These are phyloP conservation scores for Tremella fuciformis DNA, from an alignment of 768 basidiomycete species.

Conservation along the genomic window DNA sequence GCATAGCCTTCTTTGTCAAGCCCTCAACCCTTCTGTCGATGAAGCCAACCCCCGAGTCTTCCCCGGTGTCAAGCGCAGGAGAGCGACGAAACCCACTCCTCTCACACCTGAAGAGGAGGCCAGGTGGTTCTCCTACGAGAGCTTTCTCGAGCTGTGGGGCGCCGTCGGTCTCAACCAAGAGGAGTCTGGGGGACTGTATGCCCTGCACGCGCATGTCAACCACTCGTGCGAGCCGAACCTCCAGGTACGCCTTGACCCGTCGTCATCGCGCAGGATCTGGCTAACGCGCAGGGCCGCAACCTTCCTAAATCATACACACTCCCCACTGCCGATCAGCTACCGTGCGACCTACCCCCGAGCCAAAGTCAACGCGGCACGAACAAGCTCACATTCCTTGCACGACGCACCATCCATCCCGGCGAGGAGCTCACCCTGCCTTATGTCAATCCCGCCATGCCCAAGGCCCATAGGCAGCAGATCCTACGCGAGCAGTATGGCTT, in stretches of 20 bases:
- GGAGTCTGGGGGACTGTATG: slow-evolving; percentile 80
- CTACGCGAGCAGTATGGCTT: slow-evolving; percentile 47
- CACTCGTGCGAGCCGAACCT: slow-evolving; percentile 78
- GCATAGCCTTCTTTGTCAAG: slow-evolving; percentile 59
- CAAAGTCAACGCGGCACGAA: slow-evolving; percentile 61
- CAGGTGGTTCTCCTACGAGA: slow-evolving; percentile 71
- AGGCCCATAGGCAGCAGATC: slow-evolving; percentile 44
- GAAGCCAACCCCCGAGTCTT: slow-evolving; percentile 50
- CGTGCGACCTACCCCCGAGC: slow-evolving; percentile 53
- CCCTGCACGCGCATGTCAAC: slow-evolving; percentile 80
- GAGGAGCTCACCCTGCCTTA: slow-evolving; percentile 75
- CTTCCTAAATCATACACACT: slow-evolving; percentile 32
- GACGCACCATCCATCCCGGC: slow-evolving; percentile 62
- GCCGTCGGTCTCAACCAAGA: slow-evolving; percentile 82
- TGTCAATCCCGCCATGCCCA: slow-evolving; percentile 60
- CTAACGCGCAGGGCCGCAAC: slow-evolving; percentile 32
- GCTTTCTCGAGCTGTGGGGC: slow-evolving; percentile 69
- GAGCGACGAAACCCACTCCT: slow-evolving; percentile 34
- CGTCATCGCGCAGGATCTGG: too few relatives aligned
- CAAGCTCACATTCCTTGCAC: slow-evolving; percentile 68
- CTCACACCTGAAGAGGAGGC: slow-evolving; percentile 56
- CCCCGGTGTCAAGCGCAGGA: slow-evolving; percentile 46
- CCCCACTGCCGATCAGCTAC: slow-evolving; percentile 20
- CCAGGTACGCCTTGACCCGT: too few relatives aligned
- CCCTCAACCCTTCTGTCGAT: slow-evolving; percentile 61